phyloP scores from a whole-genome alignment of 108 stramenopile species.

The Skeletonema costatum region DNA sequence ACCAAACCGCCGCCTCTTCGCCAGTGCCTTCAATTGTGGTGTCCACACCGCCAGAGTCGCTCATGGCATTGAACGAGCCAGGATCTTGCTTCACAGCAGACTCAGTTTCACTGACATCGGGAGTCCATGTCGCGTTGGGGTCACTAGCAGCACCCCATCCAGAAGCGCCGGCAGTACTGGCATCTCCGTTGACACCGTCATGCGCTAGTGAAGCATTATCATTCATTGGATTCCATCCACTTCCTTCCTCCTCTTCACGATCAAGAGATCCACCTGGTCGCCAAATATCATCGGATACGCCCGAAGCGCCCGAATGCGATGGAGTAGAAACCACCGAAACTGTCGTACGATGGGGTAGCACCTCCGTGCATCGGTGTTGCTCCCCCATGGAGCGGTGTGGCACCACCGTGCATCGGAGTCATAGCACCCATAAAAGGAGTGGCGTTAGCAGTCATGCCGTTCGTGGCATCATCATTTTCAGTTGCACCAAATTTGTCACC shows the following conservation, averaged over 20 bases:
- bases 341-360: slow-evolving; percentile 51
- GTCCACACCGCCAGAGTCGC: slow-evolving; percentile 50
- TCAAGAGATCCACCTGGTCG: slow-evolving; percentile 81
- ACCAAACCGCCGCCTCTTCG: slow-evolving; percentile 87
- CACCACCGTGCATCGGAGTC: slow-evolving; percentile 67
- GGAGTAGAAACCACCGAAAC: slow-evolving; percentile 48
- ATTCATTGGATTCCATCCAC: slow-evolving; percentile 54
- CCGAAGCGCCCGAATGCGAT: slow-evolving; percentile 25
- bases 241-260: slow-evolving; percentile 39
- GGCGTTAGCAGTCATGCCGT: slow-evolving; percentile 16
- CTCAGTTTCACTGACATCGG: slow-evolving; percentile 23
- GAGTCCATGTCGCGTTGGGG: slow-evolving; percentile 59
- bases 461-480: slow-evolving; percentile 50
- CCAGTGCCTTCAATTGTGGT: slow-evolving; percentile 52
- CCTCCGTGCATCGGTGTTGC: slow-evolving; percentile 89
- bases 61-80: slow-evolving; percentile 31
- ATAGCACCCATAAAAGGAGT: slow-evolving; percentile 52
- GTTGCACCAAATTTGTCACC: slow-evolving; percentile 93
- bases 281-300: slow-evolving; percentile 82
- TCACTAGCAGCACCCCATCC: slow-evolving; percentile 63
- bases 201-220: slow-evolving; percentile 41
- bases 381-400: slow-evolving; percentile 89
- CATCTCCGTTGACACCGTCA: slow-evolving; percentile 37
- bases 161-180: slow-evolving; percentile 10
- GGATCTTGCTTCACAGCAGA: slow-evolving; percentile 41